phyloP scores from a whole-genome alignment of 2,329 filamentous ascomycete genomes.

The Zopfia rhizophila region DNA sequence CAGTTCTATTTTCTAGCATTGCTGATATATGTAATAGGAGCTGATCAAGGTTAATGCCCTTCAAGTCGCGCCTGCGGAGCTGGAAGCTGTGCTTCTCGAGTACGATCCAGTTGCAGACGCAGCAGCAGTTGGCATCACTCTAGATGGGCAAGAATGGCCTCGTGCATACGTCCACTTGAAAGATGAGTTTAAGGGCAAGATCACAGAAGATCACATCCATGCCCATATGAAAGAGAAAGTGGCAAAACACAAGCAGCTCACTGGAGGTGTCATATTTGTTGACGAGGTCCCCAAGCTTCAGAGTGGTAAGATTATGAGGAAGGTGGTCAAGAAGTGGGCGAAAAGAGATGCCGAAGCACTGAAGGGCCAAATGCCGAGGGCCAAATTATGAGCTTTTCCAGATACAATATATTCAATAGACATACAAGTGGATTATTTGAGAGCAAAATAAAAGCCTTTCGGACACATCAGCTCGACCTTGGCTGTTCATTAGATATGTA shows the following conservation, averaged over 20 bases:
- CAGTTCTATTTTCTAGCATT: constrained; percentile 3
- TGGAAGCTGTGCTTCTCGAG: constrained; percentile 63
- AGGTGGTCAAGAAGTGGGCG: constrained; percentile 67
- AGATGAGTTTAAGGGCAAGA: constrained; percentile 54
- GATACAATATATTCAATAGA: no score
- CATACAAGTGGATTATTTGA: no score
- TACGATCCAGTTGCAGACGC: constrained; percentile 65
- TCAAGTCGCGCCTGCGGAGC: constrained; percentile 49
- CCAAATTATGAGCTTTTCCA: constrained; percentile 33
- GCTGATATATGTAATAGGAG: constrained; percentile 32
- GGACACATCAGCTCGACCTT: no score
- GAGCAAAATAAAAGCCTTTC: no score
- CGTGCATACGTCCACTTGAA: constrained; percentile 65
- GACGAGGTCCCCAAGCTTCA: constrained; percentile 67
- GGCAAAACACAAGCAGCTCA: constrained; percentile 64
- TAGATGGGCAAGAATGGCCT: constrained; percentile 63
- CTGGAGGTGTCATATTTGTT: constrained; percentile 65
- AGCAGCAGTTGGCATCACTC: constrained; percentile 64
- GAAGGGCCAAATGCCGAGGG: constrained; percentile 30
- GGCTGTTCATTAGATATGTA: no score
- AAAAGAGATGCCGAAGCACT: constrained; percentile 61
- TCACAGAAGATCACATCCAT: constrained; percentile 39
- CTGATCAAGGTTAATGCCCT: constrained; percentile 57
- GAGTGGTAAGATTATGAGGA: constrained; percentile 68
- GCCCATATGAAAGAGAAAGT: constrained; percentile 57